Evolutionary conservation across 2,329 filamentous ascomycete species (phyloP).

Genomic region (Cadophora sp.): DNA sequence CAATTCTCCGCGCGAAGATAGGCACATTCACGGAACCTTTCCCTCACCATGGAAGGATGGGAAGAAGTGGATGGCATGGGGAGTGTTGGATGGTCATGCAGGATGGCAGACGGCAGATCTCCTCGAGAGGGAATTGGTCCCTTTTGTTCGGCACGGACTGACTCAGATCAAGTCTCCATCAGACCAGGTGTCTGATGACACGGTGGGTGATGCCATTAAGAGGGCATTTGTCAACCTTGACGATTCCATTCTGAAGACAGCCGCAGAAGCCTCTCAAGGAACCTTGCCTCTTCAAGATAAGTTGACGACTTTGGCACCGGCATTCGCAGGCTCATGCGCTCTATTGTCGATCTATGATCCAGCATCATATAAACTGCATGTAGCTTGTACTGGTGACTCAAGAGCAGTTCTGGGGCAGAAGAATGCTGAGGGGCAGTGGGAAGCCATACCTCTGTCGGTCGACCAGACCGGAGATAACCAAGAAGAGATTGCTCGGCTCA

Average conservation of each 20-base stretch:
- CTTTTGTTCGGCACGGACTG: slow-evolving; percentile 5
- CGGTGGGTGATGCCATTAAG: not conserved
- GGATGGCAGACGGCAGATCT: slow-evolving; percentile 16
- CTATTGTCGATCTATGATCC: slow-evolving; percentile 68
- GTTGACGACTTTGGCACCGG: slow-evolving; percentile 1
- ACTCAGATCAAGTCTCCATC: not conserved
- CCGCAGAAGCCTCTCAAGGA: not conserved
- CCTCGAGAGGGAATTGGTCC: not conserved
- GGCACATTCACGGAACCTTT: not conserved
- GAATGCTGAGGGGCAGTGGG: slow-evolving; percentile 54
- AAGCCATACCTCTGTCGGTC: slow-evolving; percentile 59
- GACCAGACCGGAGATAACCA: slow-evolving; percentile 72
- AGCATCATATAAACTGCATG: slow-evolving; percentile 56
- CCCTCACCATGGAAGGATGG: slow-evolving; percentile 12
- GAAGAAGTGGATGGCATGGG: slow-evolving; percentile 8
- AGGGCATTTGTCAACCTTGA: slow-evolving; percentile 12
- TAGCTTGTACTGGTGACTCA: slow-evolving; percentile 69
- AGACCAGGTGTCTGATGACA: not conserved
- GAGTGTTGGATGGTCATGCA: slow-evolving; percentile 11
- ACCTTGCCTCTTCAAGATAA: slow-evolving; percentile 7
- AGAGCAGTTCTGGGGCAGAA: slow-evolving; percentile 42
- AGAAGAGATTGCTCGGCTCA: slow-evolving; percentile 61
- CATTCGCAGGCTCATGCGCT: slow-evolving; percentile 64
- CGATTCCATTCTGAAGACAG: slow-evolving; percentile 13
- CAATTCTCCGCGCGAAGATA: slow-evolving; percentile 10